Evolutionary conservation across 306 rosid genomes (phyloP), one percentile per base, ranked within the genome.

Genomic region (Dalbergia cochinchinensis): DNA sequence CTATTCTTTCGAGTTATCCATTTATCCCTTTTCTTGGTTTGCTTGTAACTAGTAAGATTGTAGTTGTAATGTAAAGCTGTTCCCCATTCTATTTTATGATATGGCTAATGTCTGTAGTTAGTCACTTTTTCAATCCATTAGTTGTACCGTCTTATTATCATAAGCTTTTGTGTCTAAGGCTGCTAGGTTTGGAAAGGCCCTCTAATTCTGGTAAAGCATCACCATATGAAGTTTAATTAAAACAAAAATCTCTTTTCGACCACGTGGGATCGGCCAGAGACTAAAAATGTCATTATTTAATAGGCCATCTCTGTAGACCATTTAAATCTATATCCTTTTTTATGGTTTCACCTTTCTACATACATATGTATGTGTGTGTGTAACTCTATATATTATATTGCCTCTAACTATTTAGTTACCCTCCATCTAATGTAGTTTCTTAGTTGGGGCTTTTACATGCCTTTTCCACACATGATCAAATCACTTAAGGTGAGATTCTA

Each of bases 41-140:
- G 67, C 62, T 69, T 60, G 66, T 39, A 42, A 8, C 58, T 41
- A 57, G 51, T 57, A 54, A 58, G 31, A 58, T n/a, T 74, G 75
- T 68, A 78, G 44, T 51, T 70, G 50, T 74, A 55, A 61, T 70
- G 42, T 74, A 55, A 53, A 73, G 6, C 26, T 73, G 44, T 10
- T 77, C 26, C 65, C 55, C 62, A 20, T 76, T 83, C 48, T 60
- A 65, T 22, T 65, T 71, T 71, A 37, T 48, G 78, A 19, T 69
- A 31, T 26, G 65, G 45, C n/a, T 72, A 14, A 57, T 42, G 39
- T 57, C 57, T 81, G 54, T 31, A n/a, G 33, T 19, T 39, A 61
- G 50, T 44, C 47, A 51, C 16, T 7, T 41, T 16, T 68, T 59
- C 61, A 51, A 48, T 16, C 74, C 54, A 42, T 73, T 62, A 34